Conservation (phyloP, 495 filamentous ascomycete genomes). For the Chaetomidium leptoderma region DNA sequence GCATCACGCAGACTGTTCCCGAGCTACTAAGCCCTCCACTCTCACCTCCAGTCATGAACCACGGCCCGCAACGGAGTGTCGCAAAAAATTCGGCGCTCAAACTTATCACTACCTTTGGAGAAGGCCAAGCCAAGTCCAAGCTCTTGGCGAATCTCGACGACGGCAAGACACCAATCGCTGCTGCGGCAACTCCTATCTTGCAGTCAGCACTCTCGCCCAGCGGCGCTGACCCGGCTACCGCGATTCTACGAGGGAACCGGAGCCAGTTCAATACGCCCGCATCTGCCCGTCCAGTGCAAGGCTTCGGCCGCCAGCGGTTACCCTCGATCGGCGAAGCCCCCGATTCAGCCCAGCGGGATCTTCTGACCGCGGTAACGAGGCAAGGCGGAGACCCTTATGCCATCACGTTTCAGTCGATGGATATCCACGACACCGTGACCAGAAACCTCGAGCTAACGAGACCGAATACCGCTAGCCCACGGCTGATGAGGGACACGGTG, state of each 20-base stretch:
- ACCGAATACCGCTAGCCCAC: conserved; percentile 48
- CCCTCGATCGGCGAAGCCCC: conserved; percentile 81
- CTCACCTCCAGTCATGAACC: conserved; percentile 47
- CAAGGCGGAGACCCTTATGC: conserved; percentile 23
- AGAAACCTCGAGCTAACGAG: conserved; percentile 30
- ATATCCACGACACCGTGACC: conserved; percentile 9
- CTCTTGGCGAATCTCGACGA: conserved; percentile 65
- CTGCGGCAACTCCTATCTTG: conserved; percentile 82
- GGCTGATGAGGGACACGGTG: conserved; percentile 40
- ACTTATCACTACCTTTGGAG: conserved; percentile 82
- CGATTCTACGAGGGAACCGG: conserved; percentile 58
- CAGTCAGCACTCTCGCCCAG: conserved; percentile 81
- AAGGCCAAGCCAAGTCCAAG: conserved; percentile 55
- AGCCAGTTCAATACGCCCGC: conserved; percentile 60
- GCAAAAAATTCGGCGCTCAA: conserved; percentile 84
- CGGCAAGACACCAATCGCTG: conserved; percentile 71
- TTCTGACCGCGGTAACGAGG: conserved; percentile 28
- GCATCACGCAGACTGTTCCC: conserved; percentile 43
- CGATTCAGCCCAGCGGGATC: conserved; percentile 35
- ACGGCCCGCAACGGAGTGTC: conserved; percentile 53
- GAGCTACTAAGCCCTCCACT: conserved; percentile 57
- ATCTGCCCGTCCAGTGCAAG: conserved; percentile 67
- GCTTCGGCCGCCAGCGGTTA: conserved; percentile 63
- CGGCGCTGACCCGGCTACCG: conserved; percentile 58
- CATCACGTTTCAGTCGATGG: conserved; percentile 17